phyloP scores from a whole-genome alignment of 371 early-diverging fungal genomes.

The Mucor racemosus region DNA sequence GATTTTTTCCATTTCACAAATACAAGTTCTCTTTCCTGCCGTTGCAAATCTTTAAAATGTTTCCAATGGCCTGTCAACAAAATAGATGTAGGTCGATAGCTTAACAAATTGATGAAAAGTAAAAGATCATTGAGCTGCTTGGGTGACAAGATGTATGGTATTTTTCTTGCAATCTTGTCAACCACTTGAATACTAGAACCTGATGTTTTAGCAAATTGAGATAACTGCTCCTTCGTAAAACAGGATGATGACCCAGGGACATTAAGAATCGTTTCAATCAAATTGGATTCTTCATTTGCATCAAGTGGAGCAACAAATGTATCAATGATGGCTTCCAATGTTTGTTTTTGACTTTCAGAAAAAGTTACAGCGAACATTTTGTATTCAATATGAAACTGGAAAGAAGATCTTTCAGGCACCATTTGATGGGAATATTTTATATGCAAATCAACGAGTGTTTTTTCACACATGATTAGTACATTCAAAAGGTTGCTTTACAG shows the following conservation, averaged over 20 bases:
- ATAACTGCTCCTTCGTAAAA: neutral
- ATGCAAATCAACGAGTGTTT: neutral
- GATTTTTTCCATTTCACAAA: slow-evolving; percentile 16
- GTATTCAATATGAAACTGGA: neutral
- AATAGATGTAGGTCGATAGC: slow-evolving; percentile 5
- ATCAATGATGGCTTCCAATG: slow-evolving; percentile 43
- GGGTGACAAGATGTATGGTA: neutral
- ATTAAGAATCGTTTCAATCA: slow-evolving; percentile 8
- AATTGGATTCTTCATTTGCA: slow-evolving; percentile 28
- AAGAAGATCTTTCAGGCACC: neutral
- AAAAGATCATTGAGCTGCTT: neutral
- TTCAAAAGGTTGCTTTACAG: too few species aligned
- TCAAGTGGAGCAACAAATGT: slow-evolving; percentile 44
- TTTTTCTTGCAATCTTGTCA: slow-evolving; percentile 8
- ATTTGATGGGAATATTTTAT: neutral
- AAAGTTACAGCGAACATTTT: neutral
- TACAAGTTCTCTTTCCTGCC: slow-evolving; percentile 1
- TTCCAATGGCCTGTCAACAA: slow-evolving; percentile 11
- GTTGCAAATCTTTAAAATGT: slow-evolving; percentile 2
- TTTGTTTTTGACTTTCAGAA: slow-evolving; percentile 19
- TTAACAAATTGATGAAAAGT: neutral
- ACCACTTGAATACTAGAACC: slow-evolving; percentile 10
- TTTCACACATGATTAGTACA: neutral
- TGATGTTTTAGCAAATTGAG: neutral
- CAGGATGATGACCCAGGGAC: neutral